Conservation (phyloP, 495 filamentous ascomycete genomes). For the Neurospora pannonica region DNA sequence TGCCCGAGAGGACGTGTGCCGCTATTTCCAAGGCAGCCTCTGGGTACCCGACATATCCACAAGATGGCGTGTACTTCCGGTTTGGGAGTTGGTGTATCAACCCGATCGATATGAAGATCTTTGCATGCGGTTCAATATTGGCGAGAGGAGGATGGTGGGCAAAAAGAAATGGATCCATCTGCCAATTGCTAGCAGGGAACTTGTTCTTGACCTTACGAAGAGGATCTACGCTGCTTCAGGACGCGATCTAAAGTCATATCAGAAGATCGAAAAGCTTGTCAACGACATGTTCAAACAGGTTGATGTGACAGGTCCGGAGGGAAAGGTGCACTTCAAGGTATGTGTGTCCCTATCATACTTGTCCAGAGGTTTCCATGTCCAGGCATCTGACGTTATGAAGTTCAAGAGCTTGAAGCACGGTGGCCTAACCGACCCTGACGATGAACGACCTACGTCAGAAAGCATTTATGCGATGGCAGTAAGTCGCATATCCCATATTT, state of each 20-base stretch:
- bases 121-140: neutral
- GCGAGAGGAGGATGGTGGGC: neutral
- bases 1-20: neutral
- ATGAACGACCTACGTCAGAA: neutral
- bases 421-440: neutral
- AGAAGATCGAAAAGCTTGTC: neutral
- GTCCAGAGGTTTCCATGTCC: neutral
- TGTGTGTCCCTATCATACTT: neutral
- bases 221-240: neutral
- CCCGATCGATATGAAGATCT: neutral
- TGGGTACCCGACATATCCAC: slow-evolving; percentile 1
- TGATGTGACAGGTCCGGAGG: neutral
- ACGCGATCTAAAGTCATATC: neutral
- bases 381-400: neutral
- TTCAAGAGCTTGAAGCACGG: neutral
- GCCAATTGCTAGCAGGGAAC: neutral
- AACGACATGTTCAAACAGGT: neutral
- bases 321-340: slow-evolving; percentile 2
- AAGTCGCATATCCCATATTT: neutral
- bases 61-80: neutral
- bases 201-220: neutral
- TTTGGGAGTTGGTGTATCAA: neutral
- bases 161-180: slow-evolving; percentile 5
- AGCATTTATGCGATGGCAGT: slow-evolving; percentile 1
- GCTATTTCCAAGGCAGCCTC: neutral